Evolutionary conservation across 805 yeast species (phyloP), one percentile per base, ranked within the genome.

Genomic region (Isabelozyma rhagii): DNA sequence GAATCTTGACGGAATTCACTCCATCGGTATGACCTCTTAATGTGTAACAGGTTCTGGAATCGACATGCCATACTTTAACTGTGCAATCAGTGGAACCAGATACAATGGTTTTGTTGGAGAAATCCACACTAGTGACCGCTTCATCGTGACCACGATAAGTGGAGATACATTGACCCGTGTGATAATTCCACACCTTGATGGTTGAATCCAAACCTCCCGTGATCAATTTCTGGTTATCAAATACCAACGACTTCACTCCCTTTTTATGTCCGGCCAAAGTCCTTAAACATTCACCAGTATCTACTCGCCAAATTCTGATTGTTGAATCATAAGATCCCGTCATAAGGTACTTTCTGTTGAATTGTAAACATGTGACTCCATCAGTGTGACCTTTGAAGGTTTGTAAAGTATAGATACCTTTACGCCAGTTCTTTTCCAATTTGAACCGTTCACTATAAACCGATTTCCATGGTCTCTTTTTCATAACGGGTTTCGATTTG

Each of bases 61-160:
- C 96, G 43, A 94, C 96, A 65, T 94, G 96, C 99, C 99, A 94
- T 11, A 94, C 92, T 66, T 91, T 90, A 48, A 94, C 87, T 0
- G 96, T 90, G 54, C 82, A 80, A 69, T 94, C 99, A 0, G 97
- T 96, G 36, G 96, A 85, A 0, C 98, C 99, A 8, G 94, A 85
- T 0, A 91, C 97, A 61, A 94, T 91, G 29, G 89, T 76, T 60
- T 89, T 89, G 54, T 81, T 79, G 54, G 76, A 77, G 56, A 90
- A 88, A 66, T 93, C 97, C 47, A 94, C 90, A 55, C 89, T 82
- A 41, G 87, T 75, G 4, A 94, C 96, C 46, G 89, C 84, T 60
- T 87, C 94, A 45, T 84, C 85, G 69, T 94, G 98, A 3, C 98
- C 98, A 40, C 93, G 77, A 68, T 94, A 91, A 0, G 98, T 92